A percentile compares a stretch with the other conserved stretches of the same genome.
These are phyloP conservation scores for Scutellaria galericulata DNA, from an alignment of 257 asterid genomes.

Conservation along the genomic window DNA sequence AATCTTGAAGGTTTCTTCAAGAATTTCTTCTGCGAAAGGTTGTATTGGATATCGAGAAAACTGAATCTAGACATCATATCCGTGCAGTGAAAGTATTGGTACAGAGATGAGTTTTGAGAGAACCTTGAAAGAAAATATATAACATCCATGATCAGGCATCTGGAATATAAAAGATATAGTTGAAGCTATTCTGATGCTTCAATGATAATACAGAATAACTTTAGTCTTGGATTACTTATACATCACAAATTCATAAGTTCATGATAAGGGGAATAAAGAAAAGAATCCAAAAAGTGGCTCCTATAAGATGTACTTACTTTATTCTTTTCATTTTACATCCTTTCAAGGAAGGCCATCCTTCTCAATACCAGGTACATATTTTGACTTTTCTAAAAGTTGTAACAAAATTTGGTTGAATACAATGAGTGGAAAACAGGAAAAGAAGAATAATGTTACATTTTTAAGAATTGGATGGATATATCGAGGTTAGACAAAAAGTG, in stretches of 20 bases:
- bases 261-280: slow-evolving; percentile 33
- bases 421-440: slow-evolving; percentile 30
- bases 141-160: background rate
- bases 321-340: slow-evolving; percentile 24
- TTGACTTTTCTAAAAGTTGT: slow-evolving; percentile 13
- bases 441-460: slow-evolving; percentile 16
- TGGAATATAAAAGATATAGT: background rate
- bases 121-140: slow-evolving; percentile 13
- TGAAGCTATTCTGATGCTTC: slow-evolving; percentile 50
- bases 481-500: slow-evolving; percentile 33
- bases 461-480: slow-evolving; percentile 25
- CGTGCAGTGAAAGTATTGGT: background rate
- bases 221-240: slow-evolving; percentile 37
- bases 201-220: slow-evolving; percentile 49
- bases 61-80: slow-evolving; percentile 53
- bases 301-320: slow-evolving; percentile 18
- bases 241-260: slow-evolving; percentile 41
- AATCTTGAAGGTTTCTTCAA: slow-evolving; percentile 67
- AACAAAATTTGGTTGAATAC: slow-evolving; percentile 21
- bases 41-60: slow-evolving; percentile 74
- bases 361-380: slow-evolving; percentile 6
- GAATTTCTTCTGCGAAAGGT: slow-evolving; percentile 62
- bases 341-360: slow-evolving; percentile 26
- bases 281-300: slow-evolving; percentile 30
- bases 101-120: slow-evolving; percentile 19